phyloP scores from a whole-genome alignment of 495 filamentous ascomycete genomes.

The Penicillium robsamsonii region DNA sequence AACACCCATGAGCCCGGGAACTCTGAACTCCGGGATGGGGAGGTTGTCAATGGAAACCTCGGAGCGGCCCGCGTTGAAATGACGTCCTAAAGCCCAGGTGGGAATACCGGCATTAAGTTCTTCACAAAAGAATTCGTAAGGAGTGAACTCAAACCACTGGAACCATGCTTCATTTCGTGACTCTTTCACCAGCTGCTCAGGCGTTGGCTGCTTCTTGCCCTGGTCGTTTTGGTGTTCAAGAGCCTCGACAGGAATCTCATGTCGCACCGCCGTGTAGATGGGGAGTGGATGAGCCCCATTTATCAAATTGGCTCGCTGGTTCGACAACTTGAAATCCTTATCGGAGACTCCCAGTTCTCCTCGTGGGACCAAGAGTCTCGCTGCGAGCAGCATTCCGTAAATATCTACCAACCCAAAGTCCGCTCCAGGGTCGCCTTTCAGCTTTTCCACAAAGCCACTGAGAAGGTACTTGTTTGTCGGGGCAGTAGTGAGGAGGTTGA shows the following conservation, averaged over 20 bases:
- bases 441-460: conserved; percentile 82
- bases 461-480: conserved; percentile 93
- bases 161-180: conserved; percentile 84
- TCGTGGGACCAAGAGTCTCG: conserved; percentile 78
- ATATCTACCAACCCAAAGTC: conserved; percentile 89
- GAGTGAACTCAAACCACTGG: conserved; percentile 96
- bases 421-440: conserved; percentile 75
- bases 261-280: conserved; percentile 91
- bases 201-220: conserved; percentile 29
- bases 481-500: conserved; percentile 70
- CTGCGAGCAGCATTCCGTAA: conserved; percentile 83
- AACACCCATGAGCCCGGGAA: conserved; percentile 82
- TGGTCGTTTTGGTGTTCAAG: conserved; percentile 35
- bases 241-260: conserved; percentile 77
- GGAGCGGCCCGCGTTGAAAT: conserved; percentile 69
- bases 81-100: conserved; percentile 85
- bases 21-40: conserved; percentile 74
- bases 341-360: conserved; percentile 74
- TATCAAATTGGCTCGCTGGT: conserved; percentile 68
- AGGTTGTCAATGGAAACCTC: conserved; percentile 53
- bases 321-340: conserved; percentile 82
- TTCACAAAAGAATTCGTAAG: conserved; percentile 95
- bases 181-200: conserved; percentile 55
- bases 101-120: conserved; percentile 89
- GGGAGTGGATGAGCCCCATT: conserved; percentile 81